phyloP scores from a whole-genome alignment of 108 stramenopile species.

The Cyclotella distinguenda region DNA sequence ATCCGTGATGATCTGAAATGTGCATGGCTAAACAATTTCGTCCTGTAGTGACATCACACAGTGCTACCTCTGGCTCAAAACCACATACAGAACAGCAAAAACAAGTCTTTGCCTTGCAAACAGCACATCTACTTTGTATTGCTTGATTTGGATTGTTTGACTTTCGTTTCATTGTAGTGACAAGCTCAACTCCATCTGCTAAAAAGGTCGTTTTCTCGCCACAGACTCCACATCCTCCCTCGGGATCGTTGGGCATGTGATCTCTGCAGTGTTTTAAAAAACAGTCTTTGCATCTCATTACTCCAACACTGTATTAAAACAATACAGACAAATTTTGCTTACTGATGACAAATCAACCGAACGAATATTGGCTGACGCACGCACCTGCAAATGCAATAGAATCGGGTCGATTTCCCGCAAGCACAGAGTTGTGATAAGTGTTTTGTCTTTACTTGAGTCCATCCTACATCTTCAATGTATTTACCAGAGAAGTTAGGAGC shows the following conservation, averaged over 20 bases:
- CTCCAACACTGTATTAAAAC: constrained; percentile 18
- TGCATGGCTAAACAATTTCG: constrained; percentile 22
- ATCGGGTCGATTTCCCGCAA: constrained; percentile 29
- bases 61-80: constrained; percentile 16
- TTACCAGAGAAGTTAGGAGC: constrained; percentile 25
- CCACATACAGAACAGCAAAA: constrained; percentile 30
- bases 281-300: constrained; percentile 35
- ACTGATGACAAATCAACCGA: not conserved
- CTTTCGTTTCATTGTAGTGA: constrained; percentile 24
- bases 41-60: constrained; percentile 31
- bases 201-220: constrained; percentile 10
- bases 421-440: constrained; percentile 27
- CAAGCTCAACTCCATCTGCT: constrained; percentile 24
- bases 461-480: constrained; percentile 25
- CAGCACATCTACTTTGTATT: constrained; percentile 21
- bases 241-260: constrained; percentile 13
- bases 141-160: constrained; percentile 24
- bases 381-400: constrained; percentile 29
- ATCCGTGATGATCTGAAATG: constrained; percentile 16
- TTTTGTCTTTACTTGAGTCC: constrained; percentile 36
- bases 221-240: constrained; percentile 13
- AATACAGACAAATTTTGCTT: too few species aligned
- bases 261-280: constrained; percentile 28
- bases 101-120: constrained; percentile 31
- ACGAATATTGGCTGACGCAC: not conserved